Evolutionary conservation across 2,329 filamentous ascomycete genomes (phyloP).

Genomic region (Dactylonectria estremocensis): DNA sequence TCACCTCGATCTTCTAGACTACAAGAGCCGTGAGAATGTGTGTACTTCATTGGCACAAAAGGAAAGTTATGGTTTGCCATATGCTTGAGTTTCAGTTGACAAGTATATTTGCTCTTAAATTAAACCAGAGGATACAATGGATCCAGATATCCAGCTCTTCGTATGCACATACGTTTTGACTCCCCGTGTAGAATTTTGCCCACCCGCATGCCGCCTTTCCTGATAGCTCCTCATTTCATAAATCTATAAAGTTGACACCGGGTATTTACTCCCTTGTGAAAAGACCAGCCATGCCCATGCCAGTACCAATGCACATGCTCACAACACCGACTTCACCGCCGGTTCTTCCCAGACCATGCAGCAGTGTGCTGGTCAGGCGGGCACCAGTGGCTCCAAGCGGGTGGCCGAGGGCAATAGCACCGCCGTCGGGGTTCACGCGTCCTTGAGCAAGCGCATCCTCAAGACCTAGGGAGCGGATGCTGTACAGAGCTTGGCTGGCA

Average conservation of each 20-base stretch:
- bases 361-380: slow-evolving; percentile 81
- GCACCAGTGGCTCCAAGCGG: slow-evolving; percentile 91
- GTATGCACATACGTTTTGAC: neutral
- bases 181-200: neutral
- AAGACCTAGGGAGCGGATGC: slow-evolving; percentile 78
- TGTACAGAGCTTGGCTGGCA: slow-evolving; percentile 78
- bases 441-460: slow-evolving; percentile 73
- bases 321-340: slow-evolving; percentile 86
- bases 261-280: slow-evolving; percentile 42
- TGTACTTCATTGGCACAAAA: no score
- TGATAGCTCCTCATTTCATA: neutral
- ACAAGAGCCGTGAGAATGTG: no score
- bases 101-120: no score
- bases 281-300: slow-evolving; percentile 48
- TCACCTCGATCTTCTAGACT: no score
- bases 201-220: neutral
- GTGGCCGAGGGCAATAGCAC: slow-evolving; percentile 94
- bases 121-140: no score
- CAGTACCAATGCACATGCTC: slow-evolving; percentile 89
- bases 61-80: no score
- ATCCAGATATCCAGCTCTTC: neutral
- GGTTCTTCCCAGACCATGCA: slow-evolving; percentile 76
- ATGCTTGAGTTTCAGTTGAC: no score
- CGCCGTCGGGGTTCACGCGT: slow-evolving; percentile 91
- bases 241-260: neutral